A percentile compares a stretch with the other conserved stretches of the same genome.
Conservation (phyloP, 257 asterid genomes). For the Petunia axillaris region DNA sequence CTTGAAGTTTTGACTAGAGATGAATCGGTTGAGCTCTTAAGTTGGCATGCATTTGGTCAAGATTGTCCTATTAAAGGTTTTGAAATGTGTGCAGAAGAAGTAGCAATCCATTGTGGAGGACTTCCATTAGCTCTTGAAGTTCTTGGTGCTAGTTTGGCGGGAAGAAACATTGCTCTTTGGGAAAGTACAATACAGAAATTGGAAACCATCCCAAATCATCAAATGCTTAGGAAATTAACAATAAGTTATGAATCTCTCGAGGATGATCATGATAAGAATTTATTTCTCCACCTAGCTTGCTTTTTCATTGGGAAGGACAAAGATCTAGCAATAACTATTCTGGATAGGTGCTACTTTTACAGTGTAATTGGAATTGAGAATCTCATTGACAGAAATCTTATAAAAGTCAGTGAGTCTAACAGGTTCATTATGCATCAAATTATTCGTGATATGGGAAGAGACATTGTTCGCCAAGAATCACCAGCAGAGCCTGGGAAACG, state of each 20-base stretch:
- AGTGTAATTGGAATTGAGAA: conserved; percentile 27
- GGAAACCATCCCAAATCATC: conserved; percentile 27
- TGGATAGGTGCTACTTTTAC: conserved; percentile 25
- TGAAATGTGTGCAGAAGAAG: conserved; percentile 19
- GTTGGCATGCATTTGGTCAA: conserved; percentile 34
- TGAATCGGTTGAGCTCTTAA: conserved; percentile 32
- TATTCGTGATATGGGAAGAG: conserved; percentile 33
- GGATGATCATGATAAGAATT: conserved; percentile 27
- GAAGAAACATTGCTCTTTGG: conserved; percentile 24
- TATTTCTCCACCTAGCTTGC: conserved; percentile 28
- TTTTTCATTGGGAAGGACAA: conserved; percentile 27
- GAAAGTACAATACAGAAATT: conserved; percentile 25
- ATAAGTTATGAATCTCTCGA: conserved; percentile 29
- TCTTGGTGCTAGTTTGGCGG: conserved; percentile 29
- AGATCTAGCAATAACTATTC: conserved; percentile 10
- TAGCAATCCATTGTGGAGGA: conserved; percentile 30
- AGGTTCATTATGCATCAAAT: conserved; percentile 27
- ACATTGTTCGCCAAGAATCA: conserved; percentile 33
- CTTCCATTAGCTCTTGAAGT: conserved; percentile 34
- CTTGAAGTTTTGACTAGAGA: conserved; percentile 26
- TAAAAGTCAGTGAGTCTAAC: conserved; percentile 16
- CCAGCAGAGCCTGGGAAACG: conserved; percentile 27
- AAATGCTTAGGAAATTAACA: conserved; percentile 22
- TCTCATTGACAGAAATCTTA: conserved; percentile 27
- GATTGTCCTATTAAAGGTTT: conserved; percentile 22